Base-by-base conservation (phyloP, 257 asterid genomes). In the Leptodermis oblonga region DNA sequence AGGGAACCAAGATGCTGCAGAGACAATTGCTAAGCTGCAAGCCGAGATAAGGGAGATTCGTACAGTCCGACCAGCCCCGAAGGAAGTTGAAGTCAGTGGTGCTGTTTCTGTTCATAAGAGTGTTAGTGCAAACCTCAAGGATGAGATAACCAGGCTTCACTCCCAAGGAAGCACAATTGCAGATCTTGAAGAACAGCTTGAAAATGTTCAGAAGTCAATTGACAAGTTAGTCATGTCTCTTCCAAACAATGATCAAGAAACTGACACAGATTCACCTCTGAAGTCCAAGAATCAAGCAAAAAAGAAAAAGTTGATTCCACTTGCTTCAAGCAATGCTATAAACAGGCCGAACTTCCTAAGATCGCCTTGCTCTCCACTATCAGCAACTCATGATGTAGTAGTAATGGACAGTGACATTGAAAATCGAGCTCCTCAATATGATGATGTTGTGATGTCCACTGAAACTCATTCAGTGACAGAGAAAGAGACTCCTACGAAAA, bases 1-100 rank as follows among this genome's bases (percentile, higher is more conserved):
- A 52, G 98, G 98, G 26, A 92, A 92, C 84, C 98, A 92, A 86
- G 95, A 92, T 70, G 98, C 98, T 72, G 98, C 96, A 52, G 97
- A 89, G 80, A 92, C 98, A 72, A 85, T 92, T 42, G 97, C 98
- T 64, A 92, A 86, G 86, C 86, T 92, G 65, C 98, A 90, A 79
- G 90, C 89, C 7, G 98, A 92, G 78, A 92, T 92, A 81, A 79
- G 87, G 73, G 97, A 79, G 73, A 92, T 92, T 94, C 83, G 91
- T 65, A 67, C 86, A 8, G 77, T 78, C 25, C 79, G 76, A 66
- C 87, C 87, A 45, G 69, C 71, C 51, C 79, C 80, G 15, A 86
- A 86, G 77, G 89, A 86, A 74, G 77, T 81, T 49, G 88, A 84
- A 63, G 92, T 86, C 65, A 88, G 73, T 64, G 79, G 60, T 73